These are phyloP conservation scores for Syzygium aromaticum DNA, from an alignment of 345 rosid genomes.

Conservation along the genomic window DNA sequence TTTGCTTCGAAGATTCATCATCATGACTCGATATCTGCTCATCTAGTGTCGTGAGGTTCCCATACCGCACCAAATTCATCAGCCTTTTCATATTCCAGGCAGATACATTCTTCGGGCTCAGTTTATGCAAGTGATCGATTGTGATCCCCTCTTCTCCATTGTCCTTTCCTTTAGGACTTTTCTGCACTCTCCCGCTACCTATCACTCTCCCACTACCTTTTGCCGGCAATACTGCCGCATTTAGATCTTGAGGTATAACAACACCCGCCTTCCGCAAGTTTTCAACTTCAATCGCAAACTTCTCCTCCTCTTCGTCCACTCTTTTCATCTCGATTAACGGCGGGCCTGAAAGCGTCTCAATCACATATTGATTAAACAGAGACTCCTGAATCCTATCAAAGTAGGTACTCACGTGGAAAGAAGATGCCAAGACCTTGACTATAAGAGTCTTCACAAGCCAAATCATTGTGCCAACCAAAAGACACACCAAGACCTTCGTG, in stretches of 20 bases:
- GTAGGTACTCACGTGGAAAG: constrained; percentile 63
- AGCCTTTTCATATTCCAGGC: constrained; percentile 77
- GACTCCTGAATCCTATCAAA: constrained; percentile 73
- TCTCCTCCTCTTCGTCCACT: constrained; percentile 41
- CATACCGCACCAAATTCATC: constrained; percentile 50
- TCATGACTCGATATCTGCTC: constrained; percentile 39
- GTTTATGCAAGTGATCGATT: constrained; percentile 38
- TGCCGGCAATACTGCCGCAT: background rate
- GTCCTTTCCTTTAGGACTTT: constrained; percentile 16
- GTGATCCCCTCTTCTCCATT: constrained; percentile 32
- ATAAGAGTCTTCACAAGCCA: constrained; percentile 63
- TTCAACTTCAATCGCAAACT: constrained; percentile 28
- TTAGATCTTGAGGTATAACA: constrained; percentile 4
- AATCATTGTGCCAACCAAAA: constrained; percentile 38
- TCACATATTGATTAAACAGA: constrained; percentile 55
- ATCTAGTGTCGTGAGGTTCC: constrained; percentile 50
- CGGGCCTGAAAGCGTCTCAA: constrained; percentile 56
- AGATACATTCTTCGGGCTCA: constrained; percentile 51
- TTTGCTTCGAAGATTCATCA: constrained; percentile 34
- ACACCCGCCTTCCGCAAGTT: constrained; percentile 25
- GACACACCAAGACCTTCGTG: constrained; percentile 45
- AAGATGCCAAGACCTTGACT: constrained; percentile 64
- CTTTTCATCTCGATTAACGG: constrained; percentile 46
- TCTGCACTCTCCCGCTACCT: constrained; percentile 7
- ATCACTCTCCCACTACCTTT: background rate